A percentile compares a stretch with the other conserved stretches of the same genome.
These are phyloP conservation scores for Paxillus involutus DNA, from an alignment of 768 basidiomycete genomes.

Conservation along the genomic window DNA sequence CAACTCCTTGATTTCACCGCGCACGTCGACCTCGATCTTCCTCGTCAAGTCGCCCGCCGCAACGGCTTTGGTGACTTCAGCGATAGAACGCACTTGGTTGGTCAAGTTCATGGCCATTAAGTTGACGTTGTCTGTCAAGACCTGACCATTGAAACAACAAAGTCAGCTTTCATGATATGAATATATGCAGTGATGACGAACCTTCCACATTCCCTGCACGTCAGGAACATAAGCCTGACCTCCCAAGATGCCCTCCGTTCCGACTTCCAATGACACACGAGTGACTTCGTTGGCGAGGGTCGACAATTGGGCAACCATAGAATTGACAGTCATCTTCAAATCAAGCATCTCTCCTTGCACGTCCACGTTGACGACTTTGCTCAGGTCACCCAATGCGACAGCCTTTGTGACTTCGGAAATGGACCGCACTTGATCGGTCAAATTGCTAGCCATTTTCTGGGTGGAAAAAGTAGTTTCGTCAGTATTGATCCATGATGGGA, in stretches of 20 bases:
- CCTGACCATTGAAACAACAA: conserved; percentile 27
- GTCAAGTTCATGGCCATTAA: conserved; percentile 90
- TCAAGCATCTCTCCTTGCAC: conserved; percentile 95
- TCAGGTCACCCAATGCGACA: conserved; percentile 80
- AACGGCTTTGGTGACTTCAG: conserved; percentile 93
- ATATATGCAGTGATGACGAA: conserved; percentile 23
- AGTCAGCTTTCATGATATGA: conserved; percentile 14
- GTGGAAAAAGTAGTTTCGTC: conserved; percentile 1
- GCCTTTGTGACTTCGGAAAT: conserved; percentile 85
- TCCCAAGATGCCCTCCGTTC: conserved; percentile 89
- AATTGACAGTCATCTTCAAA: conserved; percentile 77
- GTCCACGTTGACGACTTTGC: conserved; percentile 84
- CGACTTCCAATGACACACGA: conserved; percentile 88
- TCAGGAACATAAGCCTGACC: conserved; percentile 92
- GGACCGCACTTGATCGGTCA: conserved; percentile 85
- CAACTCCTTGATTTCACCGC: conserved; percentile 88
- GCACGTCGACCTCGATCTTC: conserved; percentile 89
- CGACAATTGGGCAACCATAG: conserved; percentile 72
- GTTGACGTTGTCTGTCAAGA: conserved; percentile 80
- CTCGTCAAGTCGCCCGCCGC: conserved; percentile 91
- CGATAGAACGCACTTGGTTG: conserved; percentile 86
- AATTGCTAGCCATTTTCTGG: conserved; percentile 85
- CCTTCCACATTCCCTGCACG: conserved; percentile 95
- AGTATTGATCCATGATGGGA: background rate
- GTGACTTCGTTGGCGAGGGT: conserved; percentile 85